Evolutionary conservation across 495 filamentous ascomycete species (phyloP).

Genomic region (Entonaema liquescens): DNA sequence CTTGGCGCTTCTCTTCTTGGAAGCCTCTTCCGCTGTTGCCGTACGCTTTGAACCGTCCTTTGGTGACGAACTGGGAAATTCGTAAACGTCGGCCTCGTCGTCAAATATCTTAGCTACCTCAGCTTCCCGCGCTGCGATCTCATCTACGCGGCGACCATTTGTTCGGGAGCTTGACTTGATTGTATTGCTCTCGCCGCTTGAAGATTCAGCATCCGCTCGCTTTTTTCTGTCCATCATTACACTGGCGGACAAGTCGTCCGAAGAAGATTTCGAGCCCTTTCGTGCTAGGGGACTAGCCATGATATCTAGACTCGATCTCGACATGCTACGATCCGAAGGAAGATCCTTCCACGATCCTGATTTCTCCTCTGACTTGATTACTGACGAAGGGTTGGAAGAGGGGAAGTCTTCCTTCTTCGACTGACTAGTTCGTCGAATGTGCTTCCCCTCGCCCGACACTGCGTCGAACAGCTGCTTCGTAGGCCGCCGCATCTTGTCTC

Average conservation of each 20-base stretch:
- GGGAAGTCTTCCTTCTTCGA: slow-evolving; percentile 44
- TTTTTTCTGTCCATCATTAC: slow-evolving; percentile 47
- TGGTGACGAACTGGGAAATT: slow-evolving; percentile 47
- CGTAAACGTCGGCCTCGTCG: slow-evolving; percentile 44
- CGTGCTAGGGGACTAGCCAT: slow-evolving; percentile 43
- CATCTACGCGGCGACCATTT: slow-evolving; percentile 35
- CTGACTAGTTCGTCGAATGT: slow-evolving; percentile 47
- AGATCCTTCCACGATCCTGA: slow-evolving; percentile 31
- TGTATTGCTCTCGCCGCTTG: not conserved
- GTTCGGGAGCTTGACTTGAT: slow-evolving; percentile 24
- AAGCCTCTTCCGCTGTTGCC: slow-evolving; percentile 15
- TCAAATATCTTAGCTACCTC: slow-evolving; percentile 38
- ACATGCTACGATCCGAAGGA: slow-evolving; percentile 12
- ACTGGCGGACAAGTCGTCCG: slow-evolving; percentile 41
- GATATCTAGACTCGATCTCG: slow-evolving; percentile 20
- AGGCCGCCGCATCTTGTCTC: slow-evolving; percentile 87
- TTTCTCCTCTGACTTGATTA: slow-evolving; percentile 38
- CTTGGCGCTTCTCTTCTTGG: slow-evolving; percentile 23
- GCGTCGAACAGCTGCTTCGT: slow-evolving; percentile 78
- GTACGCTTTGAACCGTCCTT: slow-evolving; percentile 19
- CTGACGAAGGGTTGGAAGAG: slow-evolving; percentile 36
- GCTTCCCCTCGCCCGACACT: slow-evolving; percentile 64
- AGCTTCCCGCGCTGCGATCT: slow-evolving; percentile 41
- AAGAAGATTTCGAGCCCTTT: slow-evolving; percentile 26
- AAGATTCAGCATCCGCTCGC: slow-evolving; percentile 32